Conservation (phyloP, 345 rosid genomes). For the Gossypium herbaceum region DNA sequence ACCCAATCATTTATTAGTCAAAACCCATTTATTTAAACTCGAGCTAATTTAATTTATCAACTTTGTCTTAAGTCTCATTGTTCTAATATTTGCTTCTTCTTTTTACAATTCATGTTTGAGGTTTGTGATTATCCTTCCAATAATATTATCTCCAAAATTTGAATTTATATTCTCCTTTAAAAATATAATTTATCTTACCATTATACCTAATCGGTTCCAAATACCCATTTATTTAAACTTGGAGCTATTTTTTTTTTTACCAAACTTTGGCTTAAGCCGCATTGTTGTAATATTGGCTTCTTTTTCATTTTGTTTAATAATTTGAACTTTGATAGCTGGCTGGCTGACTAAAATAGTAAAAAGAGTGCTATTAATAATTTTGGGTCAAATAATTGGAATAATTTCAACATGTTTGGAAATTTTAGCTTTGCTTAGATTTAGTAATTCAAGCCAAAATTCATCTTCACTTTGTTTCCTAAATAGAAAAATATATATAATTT, state of each 20-base stretch:
- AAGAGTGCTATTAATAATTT: not conserved
- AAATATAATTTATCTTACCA: no score
- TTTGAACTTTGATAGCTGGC: not conserved
- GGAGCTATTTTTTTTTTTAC: not conserved
- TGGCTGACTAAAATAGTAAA: not conserved
- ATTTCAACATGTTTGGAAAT: not conserved
- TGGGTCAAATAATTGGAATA: not conserved
- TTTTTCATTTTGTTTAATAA: not conserved
- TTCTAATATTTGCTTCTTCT: not conserved
- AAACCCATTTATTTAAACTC: not conserved
- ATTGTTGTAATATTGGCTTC: not conserved
- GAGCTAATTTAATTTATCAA: not conserved
- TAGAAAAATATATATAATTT: no score
- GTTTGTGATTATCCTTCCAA: fast-evolving
- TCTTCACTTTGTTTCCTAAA: no score
- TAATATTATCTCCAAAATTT: no score
- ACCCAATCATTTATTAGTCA: no score
- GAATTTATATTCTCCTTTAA: fast-evolving
- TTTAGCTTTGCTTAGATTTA: not conserved
- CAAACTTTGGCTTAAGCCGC: not conserved
- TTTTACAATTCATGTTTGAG: no score
- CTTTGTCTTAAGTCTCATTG: not conserved
- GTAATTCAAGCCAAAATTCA: not conserved
- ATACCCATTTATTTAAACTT: not conserved
- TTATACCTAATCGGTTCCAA: fast-evolving